A percentile compares a stretch with the other conserved stretches of the same genome.
Evolutionary conservation across 2,329 filamentous ascomycete species (phyloP).

Genomic region (Aspergillus novoparasiticus): DNA sequence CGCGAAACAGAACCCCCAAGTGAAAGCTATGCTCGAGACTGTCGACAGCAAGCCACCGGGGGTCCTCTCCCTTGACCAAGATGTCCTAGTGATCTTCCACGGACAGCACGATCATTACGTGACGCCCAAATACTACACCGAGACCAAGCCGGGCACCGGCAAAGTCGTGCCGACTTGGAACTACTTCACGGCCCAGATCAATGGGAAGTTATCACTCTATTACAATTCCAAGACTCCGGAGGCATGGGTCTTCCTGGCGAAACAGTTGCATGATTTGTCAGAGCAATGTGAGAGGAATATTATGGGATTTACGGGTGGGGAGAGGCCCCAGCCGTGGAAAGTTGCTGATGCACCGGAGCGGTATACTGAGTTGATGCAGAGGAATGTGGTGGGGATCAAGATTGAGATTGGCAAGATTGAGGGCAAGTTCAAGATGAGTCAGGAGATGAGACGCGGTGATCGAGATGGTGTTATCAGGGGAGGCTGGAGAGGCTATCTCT

Average conservation of each 20-base stretch:
- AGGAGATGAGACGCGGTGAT: constrained; percentile 59
- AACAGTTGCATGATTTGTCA: constrained; percentile 47
- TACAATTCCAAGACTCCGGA: constrained; percentile 51
- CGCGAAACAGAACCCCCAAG: constrained; percentile 65
- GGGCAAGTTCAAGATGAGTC: constrained; percentile 70
- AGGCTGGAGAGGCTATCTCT: background rate
- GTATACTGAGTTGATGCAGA: constrained; percentile 61
- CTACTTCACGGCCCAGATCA: constrained; percentile 66
- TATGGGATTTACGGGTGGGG: constrained; percentile 58
- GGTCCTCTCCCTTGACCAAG: constrained; percentile 41
- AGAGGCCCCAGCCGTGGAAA: constrained; percentile 59
- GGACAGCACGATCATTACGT: constrained; percentile 63
- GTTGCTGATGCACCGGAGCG: constrained; percentile 61
- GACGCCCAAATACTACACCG: constrained; percentile 68
- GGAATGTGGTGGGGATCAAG: constrained; percentile 63
- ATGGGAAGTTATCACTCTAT: constrained; percentile 59
- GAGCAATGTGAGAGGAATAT: constrained; percentile 54
- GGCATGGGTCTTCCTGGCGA: constrained; percentile 54
- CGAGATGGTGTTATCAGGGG: constrained; percentile 55
- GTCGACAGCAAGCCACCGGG: constrained; percentile 18
- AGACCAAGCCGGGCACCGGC: constrained; percentile 64
- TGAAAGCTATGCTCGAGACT: constrained; percentile 61
- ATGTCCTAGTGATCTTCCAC: constrained; percentile 67
- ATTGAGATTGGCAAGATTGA: constrained; percentile 58
- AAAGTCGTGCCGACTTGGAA: constrained; percentile 75